Percentiles rank a stretch among this genome's conserved stretches.
These are phyloP conservation scores for Salvia splendens DNA, from an alignment of 257 asterid genomes.

Conservation along the genomic window DNA sequence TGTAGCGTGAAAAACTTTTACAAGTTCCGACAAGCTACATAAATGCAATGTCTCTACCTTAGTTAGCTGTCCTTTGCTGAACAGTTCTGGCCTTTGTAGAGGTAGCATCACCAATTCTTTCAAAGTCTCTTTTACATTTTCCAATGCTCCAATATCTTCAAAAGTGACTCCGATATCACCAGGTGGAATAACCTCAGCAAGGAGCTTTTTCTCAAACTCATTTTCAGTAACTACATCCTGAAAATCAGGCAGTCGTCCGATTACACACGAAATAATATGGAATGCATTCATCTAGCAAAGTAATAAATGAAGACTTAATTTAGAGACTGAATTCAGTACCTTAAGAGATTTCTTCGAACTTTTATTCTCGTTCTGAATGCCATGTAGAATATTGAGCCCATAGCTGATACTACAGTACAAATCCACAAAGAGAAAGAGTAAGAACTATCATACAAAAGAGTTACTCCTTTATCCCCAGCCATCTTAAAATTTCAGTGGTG, in stretches of 20 bases:
- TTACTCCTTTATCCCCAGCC: constrained; percentile 9
- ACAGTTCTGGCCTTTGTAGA: constrained; percentile 82
- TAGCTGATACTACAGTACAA: constrained; percentile 57
- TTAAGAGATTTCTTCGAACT: constrained; percentile 74
- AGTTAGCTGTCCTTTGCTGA: constrained; percentile 85
- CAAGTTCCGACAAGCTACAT: constrained; percentile 20
- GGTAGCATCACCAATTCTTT: constrained; percentile 95
- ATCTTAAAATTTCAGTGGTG: constrained; percentile 13
- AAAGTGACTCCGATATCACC: constrained; percentile 87
- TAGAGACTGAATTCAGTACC: constrained; percentile 36
- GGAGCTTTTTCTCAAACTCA: constrained; percentile 83
- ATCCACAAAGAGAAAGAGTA: constrained; percentile 31
- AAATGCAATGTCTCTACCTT: constrained; percentile 49
- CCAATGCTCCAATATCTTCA: constrained; percentile 87
- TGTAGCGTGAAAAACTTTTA: constrained; percentile 15
- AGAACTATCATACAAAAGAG: constrained; percentile 28
- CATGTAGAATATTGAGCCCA: constrained; percentile 72
- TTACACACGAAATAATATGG: constrained; percentile 24
- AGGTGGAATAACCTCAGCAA: constrained; percentile 81
- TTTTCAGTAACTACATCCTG: constrained; percentile 88
- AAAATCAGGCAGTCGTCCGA: constrained; percentile 33
- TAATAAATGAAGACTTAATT: constrained; percentile 26
- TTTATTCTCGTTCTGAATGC: constrained; percentile 75
- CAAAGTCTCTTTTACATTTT: constrained; percentile 86
- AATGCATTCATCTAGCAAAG: neutral